Evolutionary conservation across 2,329 filamentous ascomycete genomes (phyloP).

Genomic region (Microsporum canis): DNA sequence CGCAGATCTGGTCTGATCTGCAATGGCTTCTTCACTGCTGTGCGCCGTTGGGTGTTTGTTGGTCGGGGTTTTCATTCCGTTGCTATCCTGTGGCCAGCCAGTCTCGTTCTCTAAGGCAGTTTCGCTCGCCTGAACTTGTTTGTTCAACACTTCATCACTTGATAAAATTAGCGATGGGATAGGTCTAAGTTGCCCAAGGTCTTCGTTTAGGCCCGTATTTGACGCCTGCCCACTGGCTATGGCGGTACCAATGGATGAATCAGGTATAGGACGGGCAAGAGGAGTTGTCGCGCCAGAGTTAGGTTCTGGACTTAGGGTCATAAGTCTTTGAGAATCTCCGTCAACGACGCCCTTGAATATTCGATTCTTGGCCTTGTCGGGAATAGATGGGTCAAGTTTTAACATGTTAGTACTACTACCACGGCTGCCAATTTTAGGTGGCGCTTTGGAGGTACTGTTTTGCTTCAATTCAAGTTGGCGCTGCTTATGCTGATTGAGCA

Average conservation of each 20-base stretch:
- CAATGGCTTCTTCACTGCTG: not conserved
- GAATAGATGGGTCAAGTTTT: conserved; percentile 22
- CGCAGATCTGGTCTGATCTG: conserved; percentile 23
- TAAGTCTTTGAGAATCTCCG: conserved; percentile 24
- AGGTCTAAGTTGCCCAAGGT: conserved; percentile 29
- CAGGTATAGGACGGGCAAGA: conserved; percentile 40
- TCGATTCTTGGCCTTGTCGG: conserved; percentile 32
- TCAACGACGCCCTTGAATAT: conserved; percentile 36
- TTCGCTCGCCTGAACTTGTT: not conserved
- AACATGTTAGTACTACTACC: conserved; percentile 13
- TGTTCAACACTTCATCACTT: conserved; percentile 19
- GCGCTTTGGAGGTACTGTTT: conserved; percentile 17
- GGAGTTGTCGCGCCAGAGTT: conserved; percentile 47
- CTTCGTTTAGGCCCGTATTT: conserved; percentile 25
- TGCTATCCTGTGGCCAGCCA: not conserved
- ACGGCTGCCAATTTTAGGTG: conserved; percentile 22
- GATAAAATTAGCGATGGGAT: conserved; percentile 35
- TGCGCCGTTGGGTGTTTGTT: conserved; percentile 17
- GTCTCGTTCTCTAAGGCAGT: not conserved
- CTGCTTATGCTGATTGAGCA: conserved; percentile 32
- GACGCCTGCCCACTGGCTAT: conserved; percentile 20
- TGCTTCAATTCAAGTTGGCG: conserved; percentile 14
- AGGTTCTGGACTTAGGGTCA: conserved; percentile 34
- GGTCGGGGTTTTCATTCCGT: not conserved
- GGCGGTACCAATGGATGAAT: conserved; percentile 27